phyloP scores from a whole-genome alignment of 352 stramenopile genomes.

The Thraustochytrium striatum region DNA sequence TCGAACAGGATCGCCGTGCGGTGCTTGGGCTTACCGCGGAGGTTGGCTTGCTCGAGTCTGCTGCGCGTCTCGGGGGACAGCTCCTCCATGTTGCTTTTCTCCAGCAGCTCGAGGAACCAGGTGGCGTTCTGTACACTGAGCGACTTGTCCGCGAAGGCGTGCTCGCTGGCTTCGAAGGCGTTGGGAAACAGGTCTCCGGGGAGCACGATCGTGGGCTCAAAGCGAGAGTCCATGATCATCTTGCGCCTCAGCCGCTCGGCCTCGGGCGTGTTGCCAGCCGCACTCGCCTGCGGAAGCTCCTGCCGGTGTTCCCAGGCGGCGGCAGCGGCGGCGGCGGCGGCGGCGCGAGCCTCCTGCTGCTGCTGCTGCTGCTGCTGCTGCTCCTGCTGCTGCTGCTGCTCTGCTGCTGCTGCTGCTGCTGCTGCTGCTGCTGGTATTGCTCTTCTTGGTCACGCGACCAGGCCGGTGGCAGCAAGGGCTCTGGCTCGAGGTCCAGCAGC shows the following conservation, averaged over 20 bases:
- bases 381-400: neutral
- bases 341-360: neutral
- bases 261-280: neutral
- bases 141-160: neutral
- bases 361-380: neutral
- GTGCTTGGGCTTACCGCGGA: constrained; percentile 33
- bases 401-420: constrained; percentile 3
- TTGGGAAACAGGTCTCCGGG: constrained; percentile 15
- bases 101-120: constrained; percentile 37
- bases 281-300: neutral
- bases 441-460: neutral
- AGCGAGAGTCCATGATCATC: neutral
- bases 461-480: neutral
- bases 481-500: too few relatives aligned
- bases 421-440: neutral
- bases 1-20: constrained; percentile 41
- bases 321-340: too few relatives aligned
- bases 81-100: constrained; percentile 34
- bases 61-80: neutral
- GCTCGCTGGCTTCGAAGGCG: neutral
- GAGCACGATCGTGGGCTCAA: neutral
- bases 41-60: constrained; percentile 12
- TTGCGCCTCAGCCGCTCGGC: neutral
- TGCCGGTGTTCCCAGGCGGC: neutral
- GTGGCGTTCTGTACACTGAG: constrained; percentile 31